Base-by-base conservation (phyloP, 352 stramenopile species). In the Pythium folliculosum region DNA sequence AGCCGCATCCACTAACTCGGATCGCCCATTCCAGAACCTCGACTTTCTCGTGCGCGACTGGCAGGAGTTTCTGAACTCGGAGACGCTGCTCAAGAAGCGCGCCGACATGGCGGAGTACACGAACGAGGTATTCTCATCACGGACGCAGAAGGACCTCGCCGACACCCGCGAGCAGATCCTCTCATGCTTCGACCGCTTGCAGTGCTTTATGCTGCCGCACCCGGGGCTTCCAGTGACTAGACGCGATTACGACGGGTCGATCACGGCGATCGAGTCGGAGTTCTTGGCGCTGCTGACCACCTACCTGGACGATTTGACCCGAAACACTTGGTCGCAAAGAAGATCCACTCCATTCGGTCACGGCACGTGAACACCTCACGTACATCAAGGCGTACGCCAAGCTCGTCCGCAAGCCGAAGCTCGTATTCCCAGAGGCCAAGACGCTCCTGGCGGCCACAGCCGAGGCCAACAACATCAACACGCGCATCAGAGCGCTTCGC, bases 11-110 rank as follows among this genome's bases (percentile, higher is more conserved):
- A n/a, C n/a, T n/a, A n/a, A n/a, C n/a, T n/a, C 10, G 17, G 45
- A 51, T 22, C 60, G 60, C 49, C 98, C 98, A 25, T 99, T 99
- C 82, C 98, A 99, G 80, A 90, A 87, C 32, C 89, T 99, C 19
- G 96, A 99, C 78, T 99, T 99, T 62, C 77, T 99, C 17, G 96
- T 99, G 61, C 92, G 98, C 30, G 97, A 99, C 82, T 99, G 97
- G 96, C 96, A 99, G 75, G 96, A 99, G 69, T 99, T 98, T 70
- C 96, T 83, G n/a, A 78, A 86, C 43, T 98, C 79, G 73, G 90
- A 86, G 83, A 98, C 75, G 64, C 63, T 97, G 53, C 78, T 86
- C 14, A 87, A 96, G 67, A 96, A 96, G 67, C 82, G 92, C 53
- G 81, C 92, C 37, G 90, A 98, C 78, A 99, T 99, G 95, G 80